Base-by-base conservation (phyloP, 2,329 filamentous ascomycete species). In the Didymella sp. region DNA sequence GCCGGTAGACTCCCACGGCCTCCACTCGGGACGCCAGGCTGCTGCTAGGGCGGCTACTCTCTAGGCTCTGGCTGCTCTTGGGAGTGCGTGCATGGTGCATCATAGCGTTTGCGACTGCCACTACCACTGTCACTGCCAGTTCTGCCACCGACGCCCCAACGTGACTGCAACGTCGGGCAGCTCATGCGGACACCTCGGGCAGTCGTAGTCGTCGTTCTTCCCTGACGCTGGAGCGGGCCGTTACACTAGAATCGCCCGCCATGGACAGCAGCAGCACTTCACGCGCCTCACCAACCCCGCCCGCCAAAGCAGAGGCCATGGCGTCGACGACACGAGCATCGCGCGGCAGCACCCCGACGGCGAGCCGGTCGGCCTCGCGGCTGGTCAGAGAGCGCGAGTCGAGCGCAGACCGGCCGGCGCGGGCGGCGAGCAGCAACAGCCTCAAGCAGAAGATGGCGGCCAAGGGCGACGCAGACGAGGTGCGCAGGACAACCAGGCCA, bases 361-460 rank as follows among this genome's bases (percentile, higher is more conserved):
- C 67, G 37, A 69, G 63, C 61, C 70, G 67, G 8, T 66, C 72
- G 17, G 59, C 72, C 19, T 58, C 64, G 30, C 72, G 74, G 61
- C 66, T 68, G 33, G 61, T 50, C 58, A 71, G 73, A 30, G 61
- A 75, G n/a, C n/a, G n/a, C n/a, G n/a, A n/a, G 35, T 19, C 40
- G n/a, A 37, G 27, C 30, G 38, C 44, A 17, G 43, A 52, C 9
- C 67, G 65, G 46, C 68, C 71, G 31, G 54, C 65, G 24, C 70
- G 73, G 38, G 67, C 73, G 11, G 63, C 73, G 35, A 76, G 73
- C 66, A 76, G 70, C 51, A 73, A 76, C 66, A 76, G 73, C 70
- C 73, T 77, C 46, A 74, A 71, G 63, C 69, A 73, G 59, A 76
- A 76, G 67, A 69, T 70, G 66, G 52, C 59, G 41, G 73, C 71